phyloP scores from a whole-genome alignment of 352 stramenopile genomes.

The Phytophthora citricola region DNA sequence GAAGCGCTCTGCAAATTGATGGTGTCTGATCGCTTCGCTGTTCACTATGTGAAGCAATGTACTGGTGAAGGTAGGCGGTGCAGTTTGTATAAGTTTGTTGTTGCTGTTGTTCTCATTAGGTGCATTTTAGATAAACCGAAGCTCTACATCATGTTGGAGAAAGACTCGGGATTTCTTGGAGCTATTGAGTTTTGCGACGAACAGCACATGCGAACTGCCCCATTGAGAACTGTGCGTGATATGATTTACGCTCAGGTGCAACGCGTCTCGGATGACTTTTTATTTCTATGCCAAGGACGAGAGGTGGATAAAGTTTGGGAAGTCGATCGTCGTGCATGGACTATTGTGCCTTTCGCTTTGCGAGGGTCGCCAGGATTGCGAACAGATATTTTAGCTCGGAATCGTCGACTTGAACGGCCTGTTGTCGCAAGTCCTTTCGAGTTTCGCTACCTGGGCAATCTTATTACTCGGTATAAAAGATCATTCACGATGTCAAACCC shows the following conservation, averaged over 20 bases:
- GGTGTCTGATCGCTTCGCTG: slow-evolving; percentile 54
- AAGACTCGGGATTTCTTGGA: slow-evolving; percentile 64
- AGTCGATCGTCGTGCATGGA: slow-evolving; percentile 59
- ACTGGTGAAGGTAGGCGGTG: slow-evolving; percentile 49
- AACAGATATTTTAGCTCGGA: slow-evolving; percentile 38
- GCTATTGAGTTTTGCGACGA: slow-evolving; percentile 64
- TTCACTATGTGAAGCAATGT: slow-evolving; percentile 74
- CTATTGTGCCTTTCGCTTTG: slow-evolving; percentile 65
- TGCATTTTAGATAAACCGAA: slow-evolving; percentile 53
- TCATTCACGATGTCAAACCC: slow-evolving; percentile 55
- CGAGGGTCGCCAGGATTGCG: slow-evolving; percentile 59
- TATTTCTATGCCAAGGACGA: slow-evolving; percentile 61
- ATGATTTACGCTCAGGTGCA: slow-evolving; percentile 53
- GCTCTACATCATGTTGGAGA: slow-evolving; percentile 70
- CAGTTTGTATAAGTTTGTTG: background rate
- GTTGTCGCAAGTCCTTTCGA: slow-evolving; percentile 47
- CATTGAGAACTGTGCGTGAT: slow-evolving; percentile 54
- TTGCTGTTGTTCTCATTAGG: background rate
- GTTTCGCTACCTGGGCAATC: slow-evolving; percentile 71
- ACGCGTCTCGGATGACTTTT: slow-evolving; percentile 50
- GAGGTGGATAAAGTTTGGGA: slow-evolving; percentile 63
- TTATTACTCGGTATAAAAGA: slow-evolving; percentile 71
- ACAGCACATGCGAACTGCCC: slow-evolving; percentile 58
- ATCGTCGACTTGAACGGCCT: slow-evolving; percentile 49
- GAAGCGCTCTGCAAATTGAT: slow-evolving; percentile 55